phyloP scores from a whole-genome alignment of 176 grass and related monocot species.

The Guadua angustifolia region DNA sequence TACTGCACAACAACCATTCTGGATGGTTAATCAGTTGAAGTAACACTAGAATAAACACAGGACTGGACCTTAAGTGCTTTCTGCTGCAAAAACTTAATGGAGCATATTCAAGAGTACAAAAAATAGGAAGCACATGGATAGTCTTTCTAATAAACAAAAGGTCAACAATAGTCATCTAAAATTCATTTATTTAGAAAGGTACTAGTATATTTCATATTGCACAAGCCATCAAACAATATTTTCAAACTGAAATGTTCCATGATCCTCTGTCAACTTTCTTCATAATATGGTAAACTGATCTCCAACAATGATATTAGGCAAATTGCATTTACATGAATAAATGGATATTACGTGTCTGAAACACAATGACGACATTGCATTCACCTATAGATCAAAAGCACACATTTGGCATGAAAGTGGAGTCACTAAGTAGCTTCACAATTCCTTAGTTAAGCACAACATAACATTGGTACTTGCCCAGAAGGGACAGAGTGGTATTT shows the following conservation, averaged over 20 bases:
- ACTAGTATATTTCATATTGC: neutral
- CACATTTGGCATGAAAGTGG: neutral
- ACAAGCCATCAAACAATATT: neutral
- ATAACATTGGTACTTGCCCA: neutral
- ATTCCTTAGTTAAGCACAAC: neutral
- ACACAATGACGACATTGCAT: neutral
- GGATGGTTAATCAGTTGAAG: neutral
- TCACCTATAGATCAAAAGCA: neutral
- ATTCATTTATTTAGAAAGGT: constrained; percentile 1
- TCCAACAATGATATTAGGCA: neutral
- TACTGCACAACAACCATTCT: neutral
- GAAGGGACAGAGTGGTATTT: neutral
- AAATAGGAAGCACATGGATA: neutral
- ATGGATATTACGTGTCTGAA: neutral
- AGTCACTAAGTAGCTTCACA: neutral
- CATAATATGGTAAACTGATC: neutral
- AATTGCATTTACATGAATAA: neutral
- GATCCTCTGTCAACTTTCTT: neutral
- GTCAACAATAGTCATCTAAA: neutral
- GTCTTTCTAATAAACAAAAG: neutral
- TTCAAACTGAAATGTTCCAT: neutral
- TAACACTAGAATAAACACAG: constrained; percentile 8
- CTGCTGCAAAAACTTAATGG: neutral
- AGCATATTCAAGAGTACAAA: neutral
- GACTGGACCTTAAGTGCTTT: neutral